These are phyloP conservation scores for Backusella luteola DNA, from an alignment of 192 early-diverging fungal genomes.

Conservation along the genomic window DNA sequence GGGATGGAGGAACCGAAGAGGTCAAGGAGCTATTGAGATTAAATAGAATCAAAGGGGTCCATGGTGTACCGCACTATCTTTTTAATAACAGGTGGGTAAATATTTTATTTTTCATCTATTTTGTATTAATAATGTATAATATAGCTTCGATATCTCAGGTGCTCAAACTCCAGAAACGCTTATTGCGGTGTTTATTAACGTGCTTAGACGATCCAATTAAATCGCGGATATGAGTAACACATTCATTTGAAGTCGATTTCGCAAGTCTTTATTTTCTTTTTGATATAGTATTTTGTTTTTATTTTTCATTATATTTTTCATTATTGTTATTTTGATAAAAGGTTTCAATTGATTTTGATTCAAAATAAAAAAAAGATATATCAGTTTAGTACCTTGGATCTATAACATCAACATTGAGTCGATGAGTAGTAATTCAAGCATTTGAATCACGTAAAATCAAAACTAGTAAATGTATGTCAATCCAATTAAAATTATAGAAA, in stretches of 20 bases:
- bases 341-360: too few species aligned
- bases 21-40: constrained; percentile 47
- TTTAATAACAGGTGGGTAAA: constrained; percentile 50
- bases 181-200: neutral
- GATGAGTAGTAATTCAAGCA: too few species aligned
- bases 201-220: neutral
- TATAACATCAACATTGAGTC: neutral
- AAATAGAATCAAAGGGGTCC: constrained; percentile 44
- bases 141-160: neutral
- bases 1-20: constrained; percentile 53
- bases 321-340: too few species aligned
- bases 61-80: constrained; percentile 72
- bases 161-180: neutral
- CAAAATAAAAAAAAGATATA: too few species aligned
- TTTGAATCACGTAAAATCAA: too few species aligned
- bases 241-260: neutral
- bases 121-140: neutral
- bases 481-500: too few species aligned
- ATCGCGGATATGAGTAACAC: neutral
- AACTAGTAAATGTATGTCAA: too few species aligned
- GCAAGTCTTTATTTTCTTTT: too few species aligned
- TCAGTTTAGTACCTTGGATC: neutral
- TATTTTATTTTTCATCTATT: neutral
- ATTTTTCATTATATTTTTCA: too few species aligned
- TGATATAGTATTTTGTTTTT: too few species aligned